Evolutionary conservation across 257 asterid species (phyloP), one percentile per base, ranked within the genome.

Genomic region (Nicotiana undulata): DNA sequence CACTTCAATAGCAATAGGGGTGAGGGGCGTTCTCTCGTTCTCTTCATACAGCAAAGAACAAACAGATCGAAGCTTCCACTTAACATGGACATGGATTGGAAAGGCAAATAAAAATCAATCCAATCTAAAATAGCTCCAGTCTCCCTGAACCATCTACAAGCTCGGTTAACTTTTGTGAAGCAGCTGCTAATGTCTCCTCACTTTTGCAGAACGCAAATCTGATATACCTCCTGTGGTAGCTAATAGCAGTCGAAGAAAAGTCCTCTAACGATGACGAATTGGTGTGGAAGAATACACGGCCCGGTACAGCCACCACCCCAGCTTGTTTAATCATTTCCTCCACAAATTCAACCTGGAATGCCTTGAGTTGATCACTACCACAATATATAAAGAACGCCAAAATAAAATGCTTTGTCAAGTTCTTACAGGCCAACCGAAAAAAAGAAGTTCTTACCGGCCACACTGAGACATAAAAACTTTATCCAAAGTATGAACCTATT

Each of bases 291-390:
- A 93, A 93, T 16, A 92, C 97, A n/a, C 88, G 49, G 15, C 98
- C 98, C 4, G 98, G 98, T 52, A 94, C 98, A 20, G 98, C 98
- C 13, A 92, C 97, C 58, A 94, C 97, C 70, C 96, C 97, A 49
- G 94, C 96, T 87, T 89, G 89, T 85, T 88, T 90, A 16, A 93
- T 93, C 55, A 94, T 78, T 82, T 90, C 92, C 90, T 94, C 92
- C 17, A 93, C 95, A 81, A 92, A 91, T 64, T 90, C 97, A 40
- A 90, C 86, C 98, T 94, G 88, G 44, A 78, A 49, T 51, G 24
- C 31, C 28, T 61, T 6, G 81, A 86, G 34, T 79, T 46, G 11
- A 76, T 56, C 32, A 11, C 6, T 65, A 55, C 51, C 76, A 37
- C 22, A 63, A 68, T 20, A 70, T 70, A 44, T 70, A 11, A 22